Evolutionary conservation across 179 eudicot species (phyloP).

Genomic region (Silene vulgaris): DNA sequence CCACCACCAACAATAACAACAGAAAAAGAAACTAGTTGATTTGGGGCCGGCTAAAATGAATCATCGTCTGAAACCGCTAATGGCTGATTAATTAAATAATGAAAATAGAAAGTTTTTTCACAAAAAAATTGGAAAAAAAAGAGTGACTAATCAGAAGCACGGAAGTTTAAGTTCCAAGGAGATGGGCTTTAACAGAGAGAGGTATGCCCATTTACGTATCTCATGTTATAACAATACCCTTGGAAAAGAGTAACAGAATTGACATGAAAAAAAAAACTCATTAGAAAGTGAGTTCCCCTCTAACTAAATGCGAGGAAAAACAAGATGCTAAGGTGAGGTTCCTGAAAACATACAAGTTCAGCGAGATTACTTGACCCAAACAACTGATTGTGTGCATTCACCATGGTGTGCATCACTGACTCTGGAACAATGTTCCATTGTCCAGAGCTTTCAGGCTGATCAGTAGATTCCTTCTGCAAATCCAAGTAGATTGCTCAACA

Average conservation of each 20-base stretch:
- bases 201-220: not conserved
- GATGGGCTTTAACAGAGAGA: not conserved
- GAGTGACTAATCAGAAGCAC: constrained; percentile 8
- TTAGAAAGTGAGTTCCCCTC: not conserved
- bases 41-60: no score
- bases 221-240: not conserved
- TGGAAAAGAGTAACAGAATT: constrained; percentile 2
- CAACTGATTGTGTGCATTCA: constrained; percentile 53
- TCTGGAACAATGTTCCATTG: constrained; percentile 62
- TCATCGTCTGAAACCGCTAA: not conserved
- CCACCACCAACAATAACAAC: no score
- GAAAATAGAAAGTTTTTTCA: not conserved
- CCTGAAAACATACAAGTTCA: constrained; percentile 42
- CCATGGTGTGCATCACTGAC: constrained; percentile 47
- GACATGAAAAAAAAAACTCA: not conserved
- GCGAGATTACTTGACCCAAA: constrained; percentile 75
- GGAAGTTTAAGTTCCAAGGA: not conserved
- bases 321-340: not conserved
- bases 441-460: constrained; percentile 42
- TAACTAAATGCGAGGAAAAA: not conserved
- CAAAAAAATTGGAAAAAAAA: not conserved
- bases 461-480: constrained; percentile 40
- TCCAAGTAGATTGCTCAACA: constrained; percentile 7
- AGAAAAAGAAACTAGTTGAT: no score
- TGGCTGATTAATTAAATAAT: not conserved